A percentile compares a stretch with the other conserved stretches of the same genome.
These are phyloP conservation scores for Sporothrix pseudoabietina DNA, from an alignment of 2,329 filamentous ascomycete genomes.

Conservation along the genomic window DNA sequence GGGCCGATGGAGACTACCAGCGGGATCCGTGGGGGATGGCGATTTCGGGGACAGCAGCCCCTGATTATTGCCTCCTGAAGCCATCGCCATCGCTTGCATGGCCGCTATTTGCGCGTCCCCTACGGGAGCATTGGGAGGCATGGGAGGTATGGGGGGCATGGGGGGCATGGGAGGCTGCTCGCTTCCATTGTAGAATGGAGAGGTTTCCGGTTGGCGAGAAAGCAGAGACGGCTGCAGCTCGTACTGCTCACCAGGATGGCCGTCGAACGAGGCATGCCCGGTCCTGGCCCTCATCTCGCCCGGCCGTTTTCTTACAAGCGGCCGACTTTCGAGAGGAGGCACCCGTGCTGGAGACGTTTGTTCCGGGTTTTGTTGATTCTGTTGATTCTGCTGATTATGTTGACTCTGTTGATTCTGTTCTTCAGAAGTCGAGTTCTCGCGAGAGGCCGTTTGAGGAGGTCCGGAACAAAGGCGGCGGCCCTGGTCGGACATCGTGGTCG, in stretches of 20 bases:
- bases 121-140: background rate
- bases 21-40: background rate
- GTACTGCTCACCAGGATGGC: background rate
- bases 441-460: no score
- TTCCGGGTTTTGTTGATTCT: background rate
- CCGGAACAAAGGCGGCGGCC: background rate
- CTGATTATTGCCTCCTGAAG: background rate
- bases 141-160: no score
- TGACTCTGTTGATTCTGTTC: background rate
- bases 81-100: constrained; percentile 2
- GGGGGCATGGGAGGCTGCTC: background rate
- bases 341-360: background rate
- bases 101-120: background rate
- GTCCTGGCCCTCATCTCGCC: no score
- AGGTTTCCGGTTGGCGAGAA: background rate
- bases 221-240: background rate
- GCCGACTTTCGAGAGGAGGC: background rate
- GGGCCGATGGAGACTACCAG: background rate
- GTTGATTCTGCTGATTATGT: background rate
- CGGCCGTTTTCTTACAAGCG: background rate
- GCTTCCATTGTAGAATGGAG: background rate
- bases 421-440: background rate
- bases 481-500: background rate
- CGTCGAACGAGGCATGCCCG: background rate
- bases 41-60: background rate